Evolutionary conservation across 1,284 basidiomycete genomes (phyloP).

Genomic region (Rhodofomes roseus): DNA sequence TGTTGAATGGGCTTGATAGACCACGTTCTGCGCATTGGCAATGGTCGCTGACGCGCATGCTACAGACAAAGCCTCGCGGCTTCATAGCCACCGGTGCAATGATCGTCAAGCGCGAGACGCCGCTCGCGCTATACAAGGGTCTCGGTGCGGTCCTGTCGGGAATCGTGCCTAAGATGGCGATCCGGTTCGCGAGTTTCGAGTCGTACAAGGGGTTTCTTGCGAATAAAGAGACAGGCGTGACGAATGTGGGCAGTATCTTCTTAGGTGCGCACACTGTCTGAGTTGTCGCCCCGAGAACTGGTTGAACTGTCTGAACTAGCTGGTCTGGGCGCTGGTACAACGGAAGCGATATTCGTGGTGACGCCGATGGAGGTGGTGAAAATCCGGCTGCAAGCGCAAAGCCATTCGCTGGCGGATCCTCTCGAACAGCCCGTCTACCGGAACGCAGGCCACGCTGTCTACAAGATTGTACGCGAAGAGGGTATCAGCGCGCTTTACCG

Average conservation of each 20-base stretch:
- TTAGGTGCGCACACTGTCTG: conserved; percentile 58
- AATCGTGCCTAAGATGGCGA: conserved; percentile 99
- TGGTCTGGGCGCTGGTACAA: conserved; percentile 91
- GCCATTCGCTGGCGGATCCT: conserved; percentile 96
- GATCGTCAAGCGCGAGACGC: conserved; percentile 91
- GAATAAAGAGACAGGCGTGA: conserved; percentile 73
- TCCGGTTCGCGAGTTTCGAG: conserved; percentile 98
- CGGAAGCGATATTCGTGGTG: conserved; percentile 92
- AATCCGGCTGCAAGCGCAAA: conserved; percentile 97
- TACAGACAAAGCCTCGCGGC: conserved; percentile 85
- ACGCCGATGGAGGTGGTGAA: conserved; percentile 99
- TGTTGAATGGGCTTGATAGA: too few species aligned
- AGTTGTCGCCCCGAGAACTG: too few species aligned
- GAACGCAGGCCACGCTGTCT: conserved; percentile 96
- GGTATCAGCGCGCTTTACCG: conserved; percentile 86
- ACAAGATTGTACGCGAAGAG: conserved; percentile 94
- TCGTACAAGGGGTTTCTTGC: conserved; percentile 86
- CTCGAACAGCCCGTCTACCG: conserved; percentile 92
- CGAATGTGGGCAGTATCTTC: conserved; percentile 76
- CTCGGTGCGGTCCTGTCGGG: conserved; percentile 96
- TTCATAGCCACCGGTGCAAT: conserved; percentile 91
- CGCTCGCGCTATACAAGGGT: conserved; percentile 96
- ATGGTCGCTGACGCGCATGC: background rate
- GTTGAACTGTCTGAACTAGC: too few species aligned
- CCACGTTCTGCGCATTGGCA: too few species aligned